These are phyloP conservation scores for Kwoniella bestiolae DNA, from an alignment of 768 basidiomycete genomes.

Conservation along the genomic window DNA sequence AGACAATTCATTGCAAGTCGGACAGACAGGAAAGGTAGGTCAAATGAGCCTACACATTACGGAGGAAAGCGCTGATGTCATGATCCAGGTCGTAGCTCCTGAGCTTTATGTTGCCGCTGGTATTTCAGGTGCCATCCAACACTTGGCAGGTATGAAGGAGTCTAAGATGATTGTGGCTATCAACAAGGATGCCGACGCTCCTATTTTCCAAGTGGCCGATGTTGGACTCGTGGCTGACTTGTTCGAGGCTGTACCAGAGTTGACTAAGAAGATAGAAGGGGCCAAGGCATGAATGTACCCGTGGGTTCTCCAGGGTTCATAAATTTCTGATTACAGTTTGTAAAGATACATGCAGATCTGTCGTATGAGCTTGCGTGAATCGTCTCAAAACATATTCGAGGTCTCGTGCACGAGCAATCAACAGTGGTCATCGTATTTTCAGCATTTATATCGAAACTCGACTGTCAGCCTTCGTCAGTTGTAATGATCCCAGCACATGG, in stretches of 20 bases:
- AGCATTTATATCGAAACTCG: too few species aligned
- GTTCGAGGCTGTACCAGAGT: conserved; percentile 86
- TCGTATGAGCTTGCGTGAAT: too few species aligned
- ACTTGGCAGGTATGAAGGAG: conserved; percentile 99
- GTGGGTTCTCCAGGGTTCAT: too few species aligned
- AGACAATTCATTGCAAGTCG: conserved; percentile 97
- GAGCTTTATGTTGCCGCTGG: conserved; percentile 95
- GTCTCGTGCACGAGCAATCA: too few species aligned
- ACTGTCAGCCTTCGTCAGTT: too few species aligned
- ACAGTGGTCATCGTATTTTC: too few species aligned
- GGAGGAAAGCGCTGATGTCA: not conserved
- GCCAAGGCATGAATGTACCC: conserved; percentile 50
- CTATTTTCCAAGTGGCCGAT: conserved; percentile 98
- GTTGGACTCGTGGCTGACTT: conserved; percentile 91
- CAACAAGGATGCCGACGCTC: conserved; percentile 98
- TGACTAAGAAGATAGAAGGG: conserved; percentile 80
- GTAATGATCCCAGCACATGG: too few species aligned
- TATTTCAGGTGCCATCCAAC: conserved; percentile 98
- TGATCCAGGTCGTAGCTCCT: conserved; percentile 76
- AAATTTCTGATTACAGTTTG: too few species aligned
- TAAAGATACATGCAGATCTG: too few species aligned
- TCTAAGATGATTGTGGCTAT: conserved; percentile 97
- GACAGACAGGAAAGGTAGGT: conserved; percentile 86
- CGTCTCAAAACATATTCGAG: too few species aligned
- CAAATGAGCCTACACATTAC: too few species aligned